Evolutionary conservation across 2,329 filamentous ascomycete genomes (phyloP), one percentile per base, ranked within the genome.

Genomic region (Thielaviopsis punctulata): DNA sequence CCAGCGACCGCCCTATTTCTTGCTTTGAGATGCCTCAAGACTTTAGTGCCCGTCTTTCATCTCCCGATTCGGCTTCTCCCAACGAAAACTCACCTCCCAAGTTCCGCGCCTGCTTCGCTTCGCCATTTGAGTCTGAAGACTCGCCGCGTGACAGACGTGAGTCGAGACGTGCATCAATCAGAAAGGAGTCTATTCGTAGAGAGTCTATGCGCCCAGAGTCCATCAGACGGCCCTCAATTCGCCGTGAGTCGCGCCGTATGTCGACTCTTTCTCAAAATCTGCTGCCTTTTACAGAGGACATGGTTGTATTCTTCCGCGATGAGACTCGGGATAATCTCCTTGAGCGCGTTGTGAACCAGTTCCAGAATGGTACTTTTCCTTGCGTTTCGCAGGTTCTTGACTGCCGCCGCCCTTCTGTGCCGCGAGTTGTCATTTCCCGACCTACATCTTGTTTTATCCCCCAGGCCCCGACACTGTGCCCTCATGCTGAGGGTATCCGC

Each of bases 201-300:
- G 49, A 51, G 19, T 52, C 49, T 12, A 47, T 52, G 9, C 43
- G 44, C 21, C 22, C 27, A n/a, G 27, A 41, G 15, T 25, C 19
- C 33, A 44, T 50, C 48, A 33, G 24, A 27, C 27, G 22, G 48
- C 33, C 19, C 7, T 50, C 24, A 24, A 39, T 47, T 21, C 51
- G 46, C 19, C 51, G 51, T 1, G 51, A 53, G 44, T 53, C 51
- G 12, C 51, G 46, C 9, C 46, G 46, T 15, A 25, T 49, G 13
- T 53, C 51, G 41, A 30, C 12, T 6, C 19, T 24, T 18, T 19
- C 27, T 9, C 36, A 23, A 13, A 49, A 52, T 10, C 45, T 77
- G 0, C 64, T 82, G 21, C 70, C 73, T 0, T 62, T 95, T 43
- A 58, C 67, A 0, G 79, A 82, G 58, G 73, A 82, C 55, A 59